Evolutionary conservation across 2,329 filamentous ascomycete genomes (phyloP).

Genomic region (Fusarium tjaetaba): DNA sequence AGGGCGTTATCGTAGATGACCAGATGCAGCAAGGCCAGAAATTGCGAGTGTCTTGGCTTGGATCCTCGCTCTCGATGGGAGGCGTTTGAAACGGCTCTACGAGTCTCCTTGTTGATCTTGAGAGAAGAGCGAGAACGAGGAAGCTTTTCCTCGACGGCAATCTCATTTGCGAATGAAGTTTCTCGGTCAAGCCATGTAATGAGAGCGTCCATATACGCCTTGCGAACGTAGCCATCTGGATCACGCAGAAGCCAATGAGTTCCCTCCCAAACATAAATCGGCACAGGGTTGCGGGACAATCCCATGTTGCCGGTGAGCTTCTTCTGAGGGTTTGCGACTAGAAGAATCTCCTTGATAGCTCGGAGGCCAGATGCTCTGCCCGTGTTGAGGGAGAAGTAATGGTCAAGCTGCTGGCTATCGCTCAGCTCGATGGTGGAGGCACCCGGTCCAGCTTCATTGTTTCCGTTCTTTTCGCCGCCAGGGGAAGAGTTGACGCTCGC

Average conservation of each 20-base stretch:
- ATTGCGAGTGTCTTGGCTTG: constrained; percentile 68
- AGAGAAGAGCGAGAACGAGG: constrained; percentile 56
- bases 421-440: constrained; percentile 52
- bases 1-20: constrained; percentile 89
- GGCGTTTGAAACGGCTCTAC: constrained; percentile 75
- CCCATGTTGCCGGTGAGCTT: constrained; percentile 67
- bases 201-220: constrained; percentile 86
- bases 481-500: constrained; percentile 56
- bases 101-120: constrained; percentile 56
- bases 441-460: constrained; percentile 47
- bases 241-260: constrained; percentile 93
- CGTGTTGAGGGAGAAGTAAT: constrained; percentile 62
- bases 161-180: constrained; percentile 73
- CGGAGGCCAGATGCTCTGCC: constrained; percentile 75
- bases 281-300: constrained; percentile 78
- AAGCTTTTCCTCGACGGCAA: constrained; percentile 66
- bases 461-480: constrained; percentile 58
- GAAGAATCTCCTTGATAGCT: constrained; percentile 82
- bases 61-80: constrained; percentile 68
- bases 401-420: constrained; percentile 60
- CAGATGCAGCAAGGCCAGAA: constrained; percentile 84
- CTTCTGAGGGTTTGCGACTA: constrained; percentile 78
- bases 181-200: constrained; percentile 87
- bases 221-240: constrained; percentile 78
- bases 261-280: constrained; percentile 91